Percentiles rank a stretch among this genome's conserved stretches.
Conservation (phyloP, 768 basidiomycete species). For the Rhodosporidiobolus sp. region DNA sequence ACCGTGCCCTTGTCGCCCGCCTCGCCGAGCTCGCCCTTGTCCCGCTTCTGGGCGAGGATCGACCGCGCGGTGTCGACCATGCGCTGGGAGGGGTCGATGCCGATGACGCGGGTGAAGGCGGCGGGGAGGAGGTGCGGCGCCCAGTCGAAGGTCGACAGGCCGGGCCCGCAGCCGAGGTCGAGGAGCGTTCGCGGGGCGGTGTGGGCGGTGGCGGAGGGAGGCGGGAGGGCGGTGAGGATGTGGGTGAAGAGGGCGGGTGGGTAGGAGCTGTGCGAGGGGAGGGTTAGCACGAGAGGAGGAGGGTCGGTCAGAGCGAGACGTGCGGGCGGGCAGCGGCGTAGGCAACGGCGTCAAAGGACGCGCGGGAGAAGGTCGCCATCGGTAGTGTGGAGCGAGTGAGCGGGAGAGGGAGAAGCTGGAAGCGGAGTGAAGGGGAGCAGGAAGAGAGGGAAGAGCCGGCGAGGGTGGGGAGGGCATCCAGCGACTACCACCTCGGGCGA, state of each 20-base stretch:
- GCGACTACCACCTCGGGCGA: not conserved
- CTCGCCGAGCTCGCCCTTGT: conserved; percentile 48
- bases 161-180: conserved; percentile 30
- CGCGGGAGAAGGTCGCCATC: conserved; percentile 75
- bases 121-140: conserved; percentile 41
- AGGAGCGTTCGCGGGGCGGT: conserved; percentile 4
- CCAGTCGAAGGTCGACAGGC: conserved; percentile 57
- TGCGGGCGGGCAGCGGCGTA: conserved; percentile 65
- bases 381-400: not conserved
- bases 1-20: conserved; percentile 24
- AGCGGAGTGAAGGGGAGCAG: not conserved
- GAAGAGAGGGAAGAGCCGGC: not conserved
- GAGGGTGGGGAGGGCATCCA: too few species aligned
- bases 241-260: conserved; percentile 16
- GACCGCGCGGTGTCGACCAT: conserved; percentile 61
- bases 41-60: conserved; percentile 6
- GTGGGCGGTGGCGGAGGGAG: not conserved
- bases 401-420: not conserved
- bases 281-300: conserved; percentile 57
- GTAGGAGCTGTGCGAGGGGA: conserved; percentile 32
- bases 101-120: conserved; percentile 61
- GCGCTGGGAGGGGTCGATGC: conserved; percentile 67
- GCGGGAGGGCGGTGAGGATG: conserved; percentile 9
- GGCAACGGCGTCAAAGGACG: conserved; percentile 63
- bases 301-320: not conserved